Evolutionary conservation across 2,329 filamentous ascomycete genomes (phyloP).

Genomic region (Fusarium buxicola): DNA sequence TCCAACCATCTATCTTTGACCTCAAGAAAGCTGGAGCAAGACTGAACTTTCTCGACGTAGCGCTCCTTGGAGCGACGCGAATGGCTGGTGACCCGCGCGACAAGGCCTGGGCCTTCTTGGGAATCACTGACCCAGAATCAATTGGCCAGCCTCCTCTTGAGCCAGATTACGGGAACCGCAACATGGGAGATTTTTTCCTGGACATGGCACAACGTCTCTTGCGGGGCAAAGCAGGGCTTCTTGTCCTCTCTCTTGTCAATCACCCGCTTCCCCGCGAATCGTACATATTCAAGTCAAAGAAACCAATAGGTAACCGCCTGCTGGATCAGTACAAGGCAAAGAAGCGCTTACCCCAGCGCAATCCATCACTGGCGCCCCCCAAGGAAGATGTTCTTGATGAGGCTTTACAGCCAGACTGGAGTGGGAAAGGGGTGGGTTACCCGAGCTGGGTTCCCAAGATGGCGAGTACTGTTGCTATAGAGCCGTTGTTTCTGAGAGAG

Average conservation of each 20-base stretch:
- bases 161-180: slow-evolving; percentile 9
- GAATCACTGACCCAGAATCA: background rate
- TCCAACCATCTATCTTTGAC: slow-evolving; percentile 24
- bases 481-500: slow-evolving; percentile 16
- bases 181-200: slow-evolving; percentile 24
- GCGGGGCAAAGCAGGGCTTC: slow-evolving; percentile 4
- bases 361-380: slow-evolving; percentile 1
- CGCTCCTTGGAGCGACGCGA: slow-evolving; percentile 16
- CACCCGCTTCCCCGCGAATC: slow-evolving; percentile 12
- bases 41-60: slow-evolving; percentile 11
- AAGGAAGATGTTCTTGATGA: slow-evolving; percentile 19
- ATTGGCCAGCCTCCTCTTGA: background rate
- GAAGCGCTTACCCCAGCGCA: slow-evolving; percentile 3
- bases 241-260: slow-evolving; percentile 6
- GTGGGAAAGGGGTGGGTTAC: background rate
- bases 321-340: slow-evolving; percentile 8
- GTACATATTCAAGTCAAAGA: slow-evolving; percentile 14
- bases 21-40: background rate
- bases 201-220: slow-evolving; percentile 14
- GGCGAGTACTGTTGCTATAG: slow-evolving; percentile 15
- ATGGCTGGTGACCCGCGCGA: slow-evolving; percentile 21
- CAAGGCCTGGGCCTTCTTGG: slow-evolving; percentile 26
- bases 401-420: slow-evolving; percentile 12
- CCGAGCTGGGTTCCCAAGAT: slow-evolving; percentile 23
- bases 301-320: slow-evolving; percentile 6